Conservation (phyloP, 352 stramenopile species). For the Elongisporangium anandrum region DNA sequence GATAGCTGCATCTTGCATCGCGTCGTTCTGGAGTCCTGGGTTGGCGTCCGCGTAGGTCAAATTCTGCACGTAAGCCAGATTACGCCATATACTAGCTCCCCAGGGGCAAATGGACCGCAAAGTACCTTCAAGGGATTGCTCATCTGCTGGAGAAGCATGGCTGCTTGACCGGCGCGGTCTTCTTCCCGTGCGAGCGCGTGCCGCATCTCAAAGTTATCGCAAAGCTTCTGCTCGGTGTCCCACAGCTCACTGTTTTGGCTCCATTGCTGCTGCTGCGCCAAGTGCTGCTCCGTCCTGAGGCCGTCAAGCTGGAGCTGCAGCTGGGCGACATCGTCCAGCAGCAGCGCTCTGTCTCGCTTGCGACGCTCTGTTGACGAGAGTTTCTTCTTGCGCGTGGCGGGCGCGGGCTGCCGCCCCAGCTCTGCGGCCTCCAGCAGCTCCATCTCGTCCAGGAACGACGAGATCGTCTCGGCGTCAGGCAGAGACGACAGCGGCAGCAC, state of each 20-base stretch:
- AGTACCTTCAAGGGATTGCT: neutral
- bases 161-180: neutral
- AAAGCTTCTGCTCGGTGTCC: neutral
- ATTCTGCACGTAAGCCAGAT: neutral
- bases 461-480: neutral
- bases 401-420: neutral
- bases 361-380: neutral
- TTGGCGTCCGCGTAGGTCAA: neutral
- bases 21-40: neutral
- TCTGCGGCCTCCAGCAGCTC: neutral
- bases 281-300: neutral
- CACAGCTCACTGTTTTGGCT: neutral
- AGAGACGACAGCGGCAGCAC: neutral
- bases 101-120: neutral
- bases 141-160: neutral
- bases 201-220: neutral
- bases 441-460: neutral
- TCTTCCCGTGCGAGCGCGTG: neutral
- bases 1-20: neutral
- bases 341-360: neutral
- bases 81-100: no score
- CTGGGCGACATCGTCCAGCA: neutral
- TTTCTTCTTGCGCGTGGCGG: neutral
- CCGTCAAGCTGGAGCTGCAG: neutral
- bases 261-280: neutral